Percentiles rank a stretch among this genome's conserved stretches.
Conservation (phyloP, 192 early-diverging fungal genomes). For the Radiomyces spectabilis region DNA sequence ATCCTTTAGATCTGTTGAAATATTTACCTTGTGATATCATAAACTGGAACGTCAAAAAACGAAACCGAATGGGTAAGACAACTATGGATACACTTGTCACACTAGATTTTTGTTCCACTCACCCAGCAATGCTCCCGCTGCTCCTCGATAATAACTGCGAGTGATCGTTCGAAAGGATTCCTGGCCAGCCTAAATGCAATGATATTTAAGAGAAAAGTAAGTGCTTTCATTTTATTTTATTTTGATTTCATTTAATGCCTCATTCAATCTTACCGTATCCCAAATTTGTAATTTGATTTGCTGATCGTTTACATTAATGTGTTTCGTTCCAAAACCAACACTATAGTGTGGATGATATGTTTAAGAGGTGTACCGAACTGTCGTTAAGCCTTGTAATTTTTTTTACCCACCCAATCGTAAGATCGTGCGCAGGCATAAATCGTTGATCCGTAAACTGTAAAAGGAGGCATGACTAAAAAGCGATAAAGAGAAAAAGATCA, state of each 20-base stretch:
- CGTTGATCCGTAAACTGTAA: slow-evolving; percentile 80
- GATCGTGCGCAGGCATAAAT: slow-evolving; percentile 73
- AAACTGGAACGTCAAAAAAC: slow-evolving; percentile 35
- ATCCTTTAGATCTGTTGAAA: background rate
- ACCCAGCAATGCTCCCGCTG: slow-evolving; percentile 67
- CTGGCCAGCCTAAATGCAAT: slow-evolving; percentile 54
- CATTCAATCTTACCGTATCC: slow-evolving; percentile 77
- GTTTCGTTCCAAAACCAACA: slow-evolving; percentile 76
- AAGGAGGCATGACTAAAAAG: slow-evolving; percentile 60
- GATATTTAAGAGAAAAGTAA: background rate
- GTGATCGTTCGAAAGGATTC: slow-evolving; percentile 83
- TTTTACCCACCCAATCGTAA: slow-evolving; percentile 64
- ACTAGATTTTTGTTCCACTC: background rate
- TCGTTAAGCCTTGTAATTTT: background rate
- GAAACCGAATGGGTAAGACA: background rate
- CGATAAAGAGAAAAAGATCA: slow-evolving; percentile 1
- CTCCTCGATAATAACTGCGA: slow-evolving; percentile 77
- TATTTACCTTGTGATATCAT: slow-evolving; percentile 64
- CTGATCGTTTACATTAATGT: slow-evolving; percentile 68
- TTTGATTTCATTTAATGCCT: too few species aligned
- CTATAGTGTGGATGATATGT: slow-evolving; percentile 12
- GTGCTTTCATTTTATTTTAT: background rate
- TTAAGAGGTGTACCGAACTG: too few species aligned
- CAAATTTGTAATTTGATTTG: slow-evolving; percentile 91
- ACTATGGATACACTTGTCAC: background rate